Percentiles rank a stretch among this genome's conserved stretches.
Evolutionary conservation across 108 stramenopile genomes (phyloP).

Genomic region (Cylindrotheca closterium): DNA sequence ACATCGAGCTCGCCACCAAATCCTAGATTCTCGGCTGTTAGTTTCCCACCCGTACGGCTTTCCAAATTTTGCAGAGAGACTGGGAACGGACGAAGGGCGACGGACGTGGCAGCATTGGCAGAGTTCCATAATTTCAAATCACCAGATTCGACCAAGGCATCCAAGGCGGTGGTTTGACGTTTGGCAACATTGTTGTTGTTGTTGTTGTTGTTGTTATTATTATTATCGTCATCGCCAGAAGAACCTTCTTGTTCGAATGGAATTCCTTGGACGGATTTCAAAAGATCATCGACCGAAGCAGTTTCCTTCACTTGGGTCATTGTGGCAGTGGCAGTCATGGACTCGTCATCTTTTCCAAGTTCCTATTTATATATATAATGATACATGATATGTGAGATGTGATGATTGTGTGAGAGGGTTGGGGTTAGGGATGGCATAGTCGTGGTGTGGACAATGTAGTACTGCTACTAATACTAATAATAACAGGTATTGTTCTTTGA

Average conservation of each 20-base stretch:
- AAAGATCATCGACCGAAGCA: slow-evolving; percentile 20
- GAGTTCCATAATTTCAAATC: slow-evolving; percentile 56
- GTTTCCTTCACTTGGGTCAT: slow-evolving; percentile 12
- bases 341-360: slow-evolving; percentile 32
- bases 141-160: slow-evolving; percentile 44
- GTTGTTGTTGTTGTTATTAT: no score
- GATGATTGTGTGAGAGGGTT: background rate
- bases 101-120: slow-evolving; percentile 37
- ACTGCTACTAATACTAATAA: no score
- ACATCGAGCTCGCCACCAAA: slow-evolving; percentile 73
- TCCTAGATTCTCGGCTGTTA: slow-evolving; percentile 60
- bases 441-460: no score
- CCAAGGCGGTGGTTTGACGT: slow-evolving; percentile 44
- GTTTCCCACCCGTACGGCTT: slow-evolving; percentile 44
- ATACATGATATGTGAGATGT: slow-evolving; percentile 19
- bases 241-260: no score
- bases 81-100: slow-evolving; percentile 54
- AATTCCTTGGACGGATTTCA: slow-evolving; percentile 37
- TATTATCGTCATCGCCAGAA: no score
- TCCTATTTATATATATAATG: slow-evolving; percentile 34
- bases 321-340: slow-evolving; percentile 11
- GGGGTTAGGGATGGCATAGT: background rate
- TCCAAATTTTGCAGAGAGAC: slow-evolving; percentile 65
- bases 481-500: no score
- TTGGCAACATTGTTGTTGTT: slow-evolving; percentile 35